Evolutionary conservation across 148 eudicot genomes (phyloP), one percentile per base, ranked within the genome.

Genomic region (Arbutus unedo): DNA sequence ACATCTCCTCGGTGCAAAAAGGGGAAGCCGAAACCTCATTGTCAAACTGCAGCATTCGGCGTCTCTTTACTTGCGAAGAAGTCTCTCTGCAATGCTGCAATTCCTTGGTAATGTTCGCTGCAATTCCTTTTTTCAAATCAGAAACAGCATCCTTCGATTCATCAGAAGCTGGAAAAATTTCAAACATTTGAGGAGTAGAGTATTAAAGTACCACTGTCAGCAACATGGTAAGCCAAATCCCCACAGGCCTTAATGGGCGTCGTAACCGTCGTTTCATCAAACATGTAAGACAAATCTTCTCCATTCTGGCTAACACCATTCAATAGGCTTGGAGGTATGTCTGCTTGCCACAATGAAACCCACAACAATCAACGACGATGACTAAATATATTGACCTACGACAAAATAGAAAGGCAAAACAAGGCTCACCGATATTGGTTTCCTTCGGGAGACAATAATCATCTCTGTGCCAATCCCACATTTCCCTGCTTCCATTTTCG

Each of bases 161-260:
- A 70, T 71, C 53, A 78, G 55, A 68, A 38, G 43, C 71, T 66
- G 38, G 54, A 38, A 80, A 50, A 53, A 48, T n/a, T 18, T 21
- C 41, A 74, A 16, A 50, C 13, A 9, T 54, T 44, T 31, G 19
- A 44, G 54, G 38, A 14, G 45, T 48, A 74, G 78, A 48, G 7
- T 23, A 70, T 5, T 47, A 11, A 47, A 38, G 62, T 77, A 93
- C 98, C 93, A 44, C 71, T 21, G 59, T 78, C 79, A 67, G 85
- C 48, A 14, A 75, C 85, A 66, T 89, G 88, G 81, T 84, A 89
- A 79, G 89, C 85, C 81, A 90, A 80, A 83, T 91, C 96, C 48
- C 94, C 95, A 78, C 95, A 95, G 82, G 93, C 93, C 88, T 90
- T 95, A 44, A 91, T 62, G 2, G 98, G 98, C 10, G 98, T 95